Conservation (phyloP, 2,329 filamentous ascomycete species). For the Ophiostoma triangulosporum region DNA sequence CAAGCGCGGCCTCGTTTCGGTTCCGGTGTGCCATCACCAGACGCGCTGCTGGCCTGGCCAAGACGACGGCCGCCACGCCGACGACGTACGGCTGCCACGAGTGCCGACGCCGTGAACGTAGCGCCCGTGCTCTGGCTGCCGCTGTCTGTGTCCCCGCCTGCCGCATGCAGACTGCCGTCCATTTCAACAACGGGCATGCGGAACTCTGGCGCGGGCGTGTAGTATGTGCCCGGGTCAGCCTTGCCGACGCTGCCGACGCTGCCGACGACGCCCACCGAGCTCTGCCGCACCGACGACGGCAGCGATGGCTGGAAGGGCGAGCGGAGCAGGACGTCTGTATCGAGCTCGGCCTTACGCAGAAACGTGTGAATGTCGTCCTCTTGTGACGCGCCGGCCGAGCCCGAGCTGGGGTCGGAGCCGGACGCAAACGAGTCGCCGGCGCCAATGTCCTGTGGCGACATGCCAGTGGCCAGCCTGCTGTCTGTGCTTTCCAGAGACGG, state of each 20-base stretch:
- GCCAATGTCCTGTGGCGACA: not conserved
- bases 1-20: not conserved
- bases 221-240: slow-evolving; percentile 16
- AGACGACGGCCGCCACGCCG: slow-evolving; percentile 4
- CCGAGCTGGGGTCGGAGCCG: slow-evolving; percentile 23
- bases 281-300: slow-evolving; percentile 23
- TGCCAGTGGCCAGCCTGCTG: not conserved
- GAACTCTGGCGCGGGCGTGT: slow-evolving; percentile 28
- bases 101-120: not conserved
- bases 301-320: slow-evolving; percentile 43
- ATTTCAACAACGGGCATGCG: slow-evolving; percentile 37
- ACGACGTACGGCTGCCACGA: slow-evolving; percentile 15
- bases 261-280: slow-evolving; percentile 14
- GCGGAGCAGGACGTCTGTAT: slow-evolving; percentile 40
- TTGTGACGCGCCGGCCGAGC: slow-evolving; percentile 29
- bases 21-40: not conserved
- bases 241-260: slow-evolving; percentile 13
- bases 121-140: not conserved
- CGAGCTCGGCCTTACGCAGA: slow-evolving; percentile 37
- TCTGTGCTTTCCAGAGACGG: not conserved
- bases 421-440: slow-evolving; percentile 21
- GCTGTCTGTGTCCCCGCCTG: not conserved
- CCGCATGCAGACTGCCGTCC: slow-evolving; percentile 17
- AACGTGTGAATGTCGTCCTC: slow-evolving; percentile 41
- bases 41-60: not conserved